Base-by-base conservation (phyloP, 495 filamentous ascomycete genomes). In the Penicilliopsis zonata region DNA sequence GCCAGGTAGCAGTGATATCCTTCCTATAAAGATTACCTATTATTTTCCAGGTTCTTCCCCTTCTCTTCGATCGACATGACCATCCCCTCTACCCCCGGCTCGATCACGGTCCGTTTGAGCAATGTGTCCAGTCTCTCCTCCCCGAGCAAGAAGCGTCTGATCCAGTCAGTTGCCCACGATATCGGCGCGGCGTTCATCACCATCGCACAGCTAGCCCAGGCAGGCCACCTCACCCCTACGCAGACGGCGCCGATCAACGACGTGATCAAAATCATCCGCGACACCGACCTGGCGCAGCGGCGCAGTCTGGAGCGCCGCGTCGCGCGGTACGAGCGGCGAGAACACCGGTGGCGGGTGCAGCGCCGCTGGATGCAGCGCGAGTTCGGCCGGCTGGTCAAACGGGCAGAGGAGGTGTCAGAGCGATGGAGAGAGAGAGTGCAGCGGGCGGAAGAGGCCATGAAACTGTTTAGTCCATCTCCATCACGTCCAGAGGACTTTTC, bases 81-180 rank as follows among this genome's bases (percentile, higher is more conserved):
- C 28, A 5, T 16, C 20, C 5, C n/a, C 15, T 33, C 17, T 18
- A 34, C 24, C 28, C 35, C 42, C n/a, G 36, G 39, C 17, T 35
- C 28, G 23, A 34, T 24, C 32, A 14, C 41, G 6, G 34, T 41
- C 8, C 47, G 47, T 23, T 43, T 56, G 2, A 21, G 38, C 24
- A 43, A 37, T n/a, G 13, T 61, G 9, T 34, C 41, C 14, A 15
- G 10, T 1, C 34, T 44, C 17, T 35, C 44, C 17, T 26, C 43
- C 2, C 1, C 14, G 18, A 12, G 22, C 0, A 57, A 57, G 36
- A 37, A 27, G 7, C 13, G 33, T 12, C 38, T 55, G 8, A 29
- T 63, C 16, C 8, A 33, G 8, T 49, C 51, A 9, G 48, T 59
- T 40, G 42, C 55, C 5, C 13, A 42, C 13, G 53, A 63, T 19